A percentile compares a stretch with the other conserved stretches of the same genome.
phyloP scores from a whole-genome alignment of 805 yeast species.

The Candida sonorensis region DNA sequence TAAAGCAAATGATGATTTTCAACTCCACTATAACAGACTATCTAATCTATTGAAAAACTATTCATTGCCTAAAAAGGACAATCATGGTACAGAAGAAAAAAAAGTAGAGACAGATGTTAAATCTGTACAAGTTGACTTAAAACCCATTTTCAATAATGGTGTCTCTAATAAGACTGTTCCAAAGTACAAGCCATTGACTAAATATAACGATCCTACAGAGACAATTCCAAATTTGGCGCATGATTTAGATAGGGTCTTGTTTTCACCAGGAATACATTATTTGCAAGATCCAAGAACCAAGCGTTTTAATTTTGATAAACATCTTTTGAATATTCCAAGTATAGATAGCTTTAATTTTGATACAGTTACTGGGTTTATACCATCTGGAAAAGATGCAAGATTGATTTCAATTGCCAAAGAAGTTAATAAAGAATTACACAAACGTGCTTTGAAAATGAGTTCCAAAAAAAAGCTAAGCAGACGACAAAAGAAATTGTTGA shows the following conservation, averaged over 20 bases:
- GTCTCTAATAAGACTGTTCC: background rate
- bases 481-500: no score
- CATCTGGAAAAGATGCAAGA: constrained; percentile 58
- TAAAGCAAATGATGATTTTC: no score
- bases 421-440: no score
- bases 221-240: constrained; percentile 55
- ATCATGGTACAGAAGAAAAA: no score
- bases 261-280: constrained; percentile 76
- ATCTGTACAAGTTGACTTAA: background rate
- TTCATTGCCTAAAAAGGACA: no score
- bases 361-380: constrained; percentile 45
- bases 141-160: background rate
- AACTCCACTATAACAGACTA: no score
- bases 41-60: no score
- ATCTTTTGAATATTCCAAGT: constrained; percentile 51
- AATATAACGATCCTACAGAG: constrained; percentile 7
- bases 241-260: constrained; percentile 62
- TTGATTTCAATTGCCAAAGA: constrained; percentile 43
- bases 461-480: no score
- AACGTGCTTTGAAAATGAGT: background rate
- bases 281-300: constrained; percentile 73
- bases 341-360: constrained; percentile 62
- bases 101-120: no score
- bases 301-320: constrained; percentile 61
- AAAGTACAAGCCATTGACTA: constrained; percentile 14